Conservation (phyloP, 2,329 filamentous ascomycete genomes). For the Grosmannia serpens region DNA sequence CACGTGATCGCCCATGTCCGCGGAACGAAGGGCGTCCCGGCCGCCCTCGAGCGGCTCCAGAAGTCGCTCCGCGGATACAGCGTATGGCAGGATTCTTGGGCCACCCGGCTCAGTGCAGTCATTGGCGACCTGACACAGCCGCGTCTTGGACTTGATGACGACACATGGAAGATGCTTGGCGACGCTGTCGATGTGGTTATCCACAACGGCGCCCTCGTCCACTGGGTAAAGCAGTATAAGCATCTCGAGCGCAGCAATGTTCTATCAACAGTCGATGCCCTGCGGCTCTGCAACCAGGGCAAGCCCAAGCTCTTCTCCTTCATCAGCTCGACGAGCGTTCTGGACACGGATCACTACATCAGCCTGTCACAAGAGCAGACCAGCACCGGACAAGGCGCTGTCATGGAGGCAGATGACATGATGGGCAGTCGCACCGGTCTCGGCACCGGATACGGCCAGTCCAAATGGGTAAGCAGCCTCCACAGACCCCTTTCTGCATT, state of each 20-base stretch:
- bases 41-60: slow-evolving; percentile 52
- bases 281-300: slow-evolving; percentile 57
- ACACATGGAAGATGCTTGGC: slow-evolving; percentile 52
- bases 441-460: slow-evolving; percentile 80
- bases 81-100: slow-evolving; percentile 37
- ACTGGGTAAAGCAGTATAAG: slow-evolving; percentile 74
- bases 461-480: slow-evolving; percentile 61
- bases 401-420: slow-evolving; percentile 72
- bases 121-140: slow-evolving; percentile 64
- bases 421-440: slow-evolving; percentile 65
- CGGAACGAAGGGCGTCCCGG: slow-evolving; percentile 42
- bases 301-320: slow-evolving; percentile 73
- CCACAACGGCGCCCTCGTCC: slow-evolving; percentile 71
- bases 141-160: slow-evolving; percentile 58
- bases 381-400: slow-evolving; percentile 31
- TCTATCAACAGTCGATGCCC: slow-evolving; percentile 62
- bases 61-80: slow-evolving; percentile 16
- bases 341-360: slow-evolving; percentile 76
- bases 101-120: slow-evolving; percentile 50
- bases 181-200: slow-evolving; percentile 60
- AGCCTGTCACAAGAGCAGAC: not conserved
- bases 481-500: not conserved
- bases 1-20: slow-evolving; percentile 69
- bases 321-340: slow-evolving; percentile 68
- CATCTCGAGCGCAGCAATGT: slow-evolving; percentile 66